A percentile compares a stretch with the other conserved stretches of the same genome.
These are phyloP conservation scores for Hypsizygus ulmarius DNA, from an alignment of 1,284 basidiomycete species.

Conservation along the genomic window DNA sequence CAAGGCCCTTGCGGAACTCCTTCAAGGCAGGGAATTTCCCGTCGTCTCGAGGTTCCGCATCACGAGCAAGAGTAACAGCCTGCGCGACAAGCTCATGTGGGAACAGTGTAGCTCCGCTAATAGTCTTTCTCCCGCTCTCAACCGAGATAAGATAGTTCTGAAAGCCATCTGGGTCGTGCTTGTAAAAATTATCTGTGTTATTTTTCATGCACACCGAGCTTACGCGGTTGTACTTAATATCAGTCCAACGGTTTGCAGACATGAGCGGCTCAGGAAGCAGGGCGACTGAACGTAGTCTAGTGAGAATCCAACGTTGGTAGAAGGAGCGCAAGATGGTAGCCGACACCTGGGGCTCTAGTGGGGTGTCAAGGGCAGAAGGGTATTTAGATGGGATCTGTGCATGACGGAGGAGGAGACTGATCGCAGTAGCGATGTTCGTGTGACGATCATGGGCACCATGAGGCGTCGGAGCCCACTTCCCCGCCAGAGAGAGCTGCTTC, in stretches of 20 bases:
- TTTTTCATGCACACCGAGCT: conserved; percentile 58
- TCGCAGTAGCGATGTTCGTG: conserved; percentile 63
- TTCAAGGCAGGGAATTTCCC: conserved; percentile 20
- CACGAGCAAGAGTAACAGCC: conserved; percentile 24
- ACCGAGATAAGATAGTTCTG: conserved; percentile 53
- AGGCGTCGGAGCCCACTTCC: conserved; percentile 16
- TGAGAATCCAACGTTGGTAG: conserved; percentile 54
- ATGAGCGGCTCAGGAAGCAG: conserved; percentile 59
- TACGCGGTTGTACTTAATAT: conserved; percentile 55
- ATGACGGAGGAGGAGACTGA: conserved; percentile 50
- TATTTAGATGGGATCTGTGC: conserved; percentile 25
- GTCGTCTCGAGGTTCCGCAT: background rate
- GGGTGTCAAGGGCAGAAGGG: conserved; percentile 24
- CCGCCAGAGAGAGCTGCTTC: conserved; percentile 10
- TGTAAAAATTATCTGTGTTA: conserved; percentile 50
- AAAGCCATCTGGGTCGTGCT: conserved; percentile 59
- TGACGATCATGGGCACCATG: conserved; percentile 55
- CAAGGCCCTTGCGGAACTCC: conserved; percentile 28
- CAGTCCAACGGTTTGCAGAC: conserved; percentile 55
- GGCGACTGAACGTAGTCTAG: conserved; percentile 48
- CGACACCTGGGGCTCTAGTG: conserved; percentile 3
- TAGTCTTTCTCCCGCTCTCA: conserved; percentile 48
- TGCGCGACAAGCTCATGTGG: conserved; percentile 54
- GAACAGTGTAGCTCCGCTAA: conserved; percentile 61
- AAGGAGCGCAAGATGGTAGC: conserved; percentile 42